These are phyloP conservation scores for Chiua virens DNA, from an alignment of 768 basidiomycete species.

Conservation along the genomic window DNA sequence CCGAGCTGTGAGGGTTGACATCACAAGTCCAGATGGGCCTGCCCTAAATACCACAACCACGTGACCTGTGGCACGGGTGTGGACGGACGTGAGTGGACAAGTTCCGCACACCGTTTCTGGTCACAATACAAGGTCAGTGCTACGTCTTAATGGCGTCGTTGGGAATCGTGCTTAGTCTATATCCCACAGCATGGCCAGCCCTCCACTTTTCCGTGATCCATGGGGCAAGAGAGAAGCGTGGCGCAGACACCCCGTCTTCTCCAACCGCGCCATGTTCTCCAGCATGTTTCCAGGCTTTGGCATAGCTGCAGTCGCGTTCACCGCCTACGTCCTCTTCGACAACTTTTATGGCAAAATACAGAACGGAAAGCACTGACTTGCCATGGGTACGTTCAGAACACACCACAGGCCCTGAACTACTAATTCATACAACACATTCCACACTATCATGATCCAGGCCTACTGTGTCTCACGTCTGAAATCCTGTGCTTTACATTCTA, in stretches of 20 bases:
- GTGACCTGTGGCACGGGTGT: constrained; percentile 16
- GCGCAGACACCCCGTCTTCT: constrained; percentile 89
- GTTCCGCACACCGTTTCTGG: constrained; percentile 7
- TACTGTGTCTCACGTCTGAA: background rate
- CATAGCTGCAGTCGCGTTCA: constrained; percentile 89
- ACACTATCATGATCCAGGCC: constrained; percentile 2
- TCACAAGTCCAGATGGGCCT: constrained; percentile 47
- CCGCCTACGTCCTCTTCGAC: constrained; percentile 85
- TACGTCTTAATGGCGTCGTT: background rate
- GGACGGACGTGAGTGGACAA: background rate
- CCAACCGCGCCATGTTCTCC: constrained; percentile 82
- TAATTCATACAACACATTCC: background rate
- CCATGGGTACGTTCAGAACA: constrained; percentile 5
- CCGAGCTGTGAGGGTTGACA: constrained; percentile 24
- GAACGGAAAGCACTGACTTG: constrained; percentile 20
- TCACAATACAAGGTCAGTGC: constrained; percentile 19
- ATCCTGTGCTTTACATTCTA: constrained; percentile 2
- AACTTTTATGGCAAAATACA: constrained; percentile 55
- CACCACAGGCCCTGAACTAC: background rate
- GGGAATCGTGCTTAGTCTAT: constrained; percentile 11
- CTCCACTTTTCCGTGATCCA: constrained; percentile 85
- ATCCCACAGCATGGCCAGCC: constrained; percentile 52
- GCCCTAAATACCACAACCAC: constrained; percentile 52
- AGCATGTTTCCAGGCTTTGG: constrained; percentile 95
- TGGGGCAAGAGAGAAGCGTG: constrained; percentile 94